Evolutionary conservation across 495 filamentous ascomycete genomes (phyloP).

Genomic region (Penicillium egyptiacum): DNA sequence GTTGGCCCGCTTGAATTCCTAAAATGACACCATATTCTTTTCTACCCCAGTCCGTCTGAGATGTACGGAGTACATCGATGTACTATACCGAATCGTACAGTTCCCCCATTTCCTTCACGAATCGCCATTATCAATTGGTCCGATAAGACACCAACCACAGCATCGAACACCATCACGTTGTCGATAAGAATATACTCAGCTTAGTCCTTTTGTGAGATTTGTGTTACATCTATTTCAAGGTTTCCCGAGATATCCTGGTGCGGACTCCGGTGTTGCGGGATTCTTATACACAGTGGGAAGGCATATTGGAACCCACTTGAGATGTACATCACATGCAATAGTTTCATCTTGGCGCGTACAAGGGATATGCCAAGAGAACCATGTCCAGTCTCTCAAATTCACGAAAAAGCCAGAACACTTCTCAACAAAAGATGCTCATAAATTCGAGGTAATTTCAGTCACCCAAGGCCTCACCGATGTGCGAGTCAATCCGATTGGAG

Average conservation of each 20-base stretch:
- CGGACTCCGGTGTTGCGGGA: neutral
- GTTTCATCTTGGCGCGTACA: slow-evolving; percentile 11
- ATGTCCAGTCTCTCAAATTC: slow-evolving; percentile 4
- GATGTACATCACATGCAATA: slow-evolving; percentile 1
- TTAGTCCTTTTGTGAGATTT: neutral
- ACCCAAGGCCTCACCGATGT: neutral
- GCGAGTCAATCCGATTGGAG: slow-evolving; percentile 2
- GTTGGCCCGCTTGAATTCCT: slow-evolving; percentile 1
- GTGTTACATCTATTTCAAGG: neutral
- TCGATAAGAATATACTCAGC: slow-evolving; percentile 13
- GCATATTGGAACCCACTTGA: neutral
- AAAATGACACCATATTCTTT: neutral
- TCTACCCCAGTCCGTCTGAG: neutral
- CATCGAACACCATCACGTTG: slow-evolving; percentile 31
- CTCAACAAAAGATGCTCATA: slow-evolving; percentile 12
- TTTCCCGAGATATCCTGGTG: neutral
- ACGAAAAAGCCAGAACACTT: neutral
- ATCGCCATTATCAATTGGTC: slow-evolving; percentile 29
- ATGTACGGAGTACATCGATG: too few relatives aligned
- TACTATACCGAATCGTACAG: neutral
- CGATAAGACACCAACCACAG: slow-evolving; percentile 43
- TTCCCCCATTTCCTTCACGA: slow-evolving; percentile 24
- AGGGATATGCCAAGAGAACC: slow-evolving; percentile 11
- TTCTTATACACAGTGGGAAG: neutral
- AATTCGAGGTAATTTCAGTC: slow-evolving; percentile 10